These are phyloP conservation scores for Symbiodinium natans DNA, from an alignment of 73 alveolate species.

Conservation along the genomic window DNA sequence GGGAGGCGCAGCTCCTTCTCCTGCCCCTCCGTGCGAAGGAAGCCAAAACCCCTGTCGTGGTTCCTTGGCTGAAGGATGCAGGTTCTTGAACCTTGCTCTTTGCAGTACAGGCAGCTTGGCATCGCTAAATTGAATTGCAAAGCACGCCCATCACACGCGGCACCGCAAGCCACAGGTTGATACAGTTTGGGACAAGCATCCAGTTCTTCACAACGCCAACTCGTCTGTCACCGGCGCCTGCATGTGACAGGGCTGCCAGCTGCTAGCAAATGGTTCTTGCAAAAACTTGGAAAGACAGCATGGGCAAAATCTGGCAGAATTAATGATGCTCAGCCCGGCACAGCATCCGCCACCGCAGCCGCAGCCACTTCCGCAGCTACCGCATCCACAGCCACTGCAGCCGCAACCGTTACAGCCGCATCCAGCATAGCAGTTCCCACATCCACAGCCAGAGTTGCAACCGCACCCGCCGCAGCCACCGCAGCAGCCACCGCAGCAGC, in stretches of 20 bases:
- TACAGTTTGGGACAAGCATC: not conserved
- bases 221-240: constrained; percentile 4
- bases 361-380: not conserved
- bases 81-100: too few species aligned
- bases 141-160: too few species aligned
- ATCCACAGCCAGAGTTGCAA: not conserved
- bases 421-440: constrained; percentile 28
- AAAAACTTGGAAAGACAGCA: too few species aligned
- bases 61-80: constrained; percentile 31
- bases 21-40: constrained; percentile 60
- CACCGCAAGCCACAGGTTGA: too few species aligned
- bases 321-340: not conserved
- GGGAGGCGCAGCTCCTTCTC: constrained; percentile 66
- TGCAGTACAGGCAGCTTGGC: too few species aligned
- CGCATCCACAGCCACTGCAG: not conserved
- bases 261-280: too few species aligned
- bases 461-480: not conserved
- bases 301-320: too few species aligned
- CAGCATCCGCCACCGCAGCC: constrained; percentile 2
- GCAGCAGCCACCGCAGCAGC: not conserved
- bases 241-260: not conserved
- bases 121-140: too few species aligned
- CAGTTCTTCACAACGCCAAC: not conserved
- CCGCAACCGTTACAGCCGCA: not conserved
- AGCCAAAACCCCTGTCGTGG: constrained; percentile 65